Base-by-base conservation (phyloP, 176 grass and related monocot genomes). In the Oryza brachyantha region DNA sequence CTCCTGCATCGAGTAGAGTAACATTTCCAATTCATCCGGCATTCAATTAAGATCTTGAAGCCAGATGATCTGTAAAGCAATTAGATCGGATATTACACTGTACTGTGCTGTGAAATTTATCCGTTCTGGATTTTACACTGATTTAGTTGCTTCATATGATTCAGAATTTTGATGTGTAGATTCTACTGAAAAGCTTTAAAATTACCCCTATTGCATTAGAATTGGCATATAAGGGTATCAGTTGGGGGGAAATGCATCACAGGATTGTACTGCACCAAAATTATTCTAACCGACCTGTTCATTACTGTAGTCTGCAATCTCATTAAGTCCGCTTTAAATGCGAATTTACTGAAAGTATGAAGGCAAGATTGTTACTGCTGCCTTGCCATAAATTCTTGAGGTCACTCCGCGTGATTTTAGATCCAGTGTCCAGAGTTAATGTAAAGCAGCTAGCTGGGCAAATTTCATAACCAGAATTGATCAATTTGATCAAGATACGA, bases 271-370 rank as follows among this genome's bases (percentile, higher is more conserved):
- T 81, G 63, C 54, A 40, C 40, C 13, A 26, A 40, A 42, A 16
- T 55, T 82, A 27, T 57, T 70, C 52, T 59, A 68, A 29, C 32
- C 21, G n/a, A 22, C 46, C 43, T 28, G 43, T 35, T 43, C 41
- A n/a, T n/a, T 0, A 10, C 16, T 48, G 48, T 43, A 48, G 27
- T 14, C 27, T 59, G 52, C 63, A 58, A 57, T 68, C 22, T 75
- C 5, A n/a, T 52, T 75, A 31, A 50, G 54, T 75, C 39, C 39
- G 34, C 76, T 46, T 67, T 80, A n/a, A 81, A 55, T 76, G 41
- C 31, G 4, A 87, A 73, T 77, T 76, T 83, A 75, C 75, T 34
- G 63, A 83, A 76, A 67, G 27, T 61, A 13, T 37, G 28, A 36
- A 62, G 54, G 5, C 8, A 29, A 68, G 10, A 73, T 60, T 26